phyloP scores from a whole-genome alignment of 345 rosid genomes.

The Lepidium africanum region DNA sequence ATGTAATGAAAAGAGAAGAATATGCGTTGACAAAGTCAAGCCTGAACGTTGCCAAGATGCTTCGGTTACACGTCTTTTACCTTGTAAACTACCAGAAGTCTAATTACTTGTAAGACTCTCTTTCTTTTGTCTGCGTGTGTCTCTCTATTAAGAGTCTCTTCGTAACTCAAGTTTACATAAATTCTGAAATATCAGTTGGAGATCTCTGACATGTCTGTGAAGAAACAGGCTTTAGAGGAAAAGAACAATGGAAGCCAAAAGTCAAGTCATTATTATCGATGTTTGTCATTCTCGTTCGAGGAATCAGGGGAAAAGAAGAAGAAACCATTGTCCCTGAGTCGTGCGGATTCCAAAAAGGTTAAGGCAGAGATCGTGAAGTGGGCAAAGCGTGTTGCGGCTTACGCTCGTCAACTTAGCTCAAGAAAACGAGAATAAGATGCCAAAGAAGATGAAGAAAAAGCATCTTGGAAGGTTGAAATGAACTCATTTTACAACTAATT shows the following conservation, averaged over 20 bases:
- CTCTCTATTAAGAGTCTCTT: neutral
- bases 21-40: constrained; percentile 21
- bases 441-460: neutral
- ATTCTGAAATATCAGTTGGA: neutral
- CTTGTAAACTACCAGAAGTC: neutral
- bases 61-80: constrained; percentile 20
- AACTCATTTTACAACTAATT: neutral
- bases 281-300: constrained; percentile 44
- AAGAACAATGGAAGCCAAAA: constrained; percentile 16
- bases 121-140: constrained; percentile 10
- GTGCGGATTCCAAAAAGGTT: constrained; percentile 55
- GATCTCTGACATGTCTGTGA: constrained; percentile 25
- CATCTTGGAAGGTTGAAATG: neutral
- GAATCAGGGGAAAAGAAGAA: constrained; percentile 41
- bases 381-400: constrained; percentile 72
- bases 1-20: constrained; percentile 8
- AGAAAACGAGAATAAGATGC: constrained; percentile 16
- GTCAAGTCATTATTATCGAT: constrained; percentile 17
- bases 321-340: constrained; percentile 33
- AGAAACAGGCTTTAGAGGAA: constrained; percentile 13
- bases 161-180: neutral
- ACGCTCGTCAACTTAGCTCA: constrained; percentile 75
- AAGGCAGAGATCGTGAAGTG: constrained; percentile 69
- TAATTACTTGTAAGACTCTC: constrained; percentile 21
- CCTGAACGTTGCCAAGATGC: neutral